A percentile compares a stretch with the other conserved stretches of the same genome.
phyloP scores from a whole-genome alignment of 73 alveolate genomes.

The Paramecium primaurelia region DNA sequence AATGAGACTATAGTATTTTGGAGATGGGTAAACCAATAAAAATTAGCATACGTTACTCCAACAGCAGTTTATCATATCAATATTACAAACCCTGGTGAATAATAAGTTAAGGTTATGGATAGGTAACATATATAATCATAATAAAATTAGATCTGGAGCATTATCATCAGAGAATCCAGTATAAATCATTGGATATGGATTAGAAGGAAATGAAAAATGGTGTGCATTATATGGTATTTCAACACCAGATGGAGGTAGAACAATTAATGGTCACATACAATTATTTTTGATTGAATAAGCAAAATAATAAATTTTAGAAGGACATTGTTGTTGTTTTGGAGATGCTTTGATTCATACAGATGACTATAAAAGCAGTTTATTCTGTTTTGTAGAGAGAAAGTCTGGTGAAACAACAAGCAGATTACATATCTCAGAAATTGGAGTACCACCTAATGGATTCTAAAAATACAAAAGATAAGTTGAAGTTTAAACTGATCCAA shows the following conservation, averaged over 20 bases:
- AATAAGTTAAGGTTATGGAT: constrained; percentile 38
- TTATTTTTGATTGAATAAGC: constrained; percentile 72
- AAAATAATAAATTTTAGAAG: constrained; percentile 79
- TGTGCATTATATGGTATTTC: constrained; percentile 77
- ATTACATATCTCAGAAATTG: constrained; percentile 90
- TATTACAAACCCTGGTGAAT: constrained; percentile 63
- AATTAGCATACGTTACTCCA: constrained; percentile 78
- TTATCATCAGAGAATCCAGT: constrained; percentile 39
- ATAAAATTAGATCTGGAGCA: background rate
- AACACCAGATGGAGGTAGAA: constrained; percentile 76
- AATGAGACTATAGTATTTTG: constrained; percentile 78
- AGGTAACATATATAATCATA: background rate
- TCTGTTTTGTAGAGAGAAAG: constrained; percentile 95
- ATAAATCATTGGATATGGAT: constrained; percentile 70
- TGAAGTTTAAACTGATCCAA: constrained; percentile 87
- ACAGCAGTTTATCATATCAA: constrained; percentile 77
- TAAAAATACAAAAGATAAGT: constrained; percentile 86
- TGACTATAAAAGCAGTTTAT: constrained; percentile 69
- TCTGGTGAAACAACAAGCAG: constrained; percentile 80
- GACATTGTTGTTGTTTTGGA: constrained; percentile 85
- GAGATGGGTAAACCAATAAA: constrained; percentile 76
- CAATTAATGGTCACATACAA: constrained; percentile 81
- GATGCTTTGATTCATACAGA: constrained; percentile 72
- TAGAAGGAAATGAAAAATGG: constrained; percentile 78
- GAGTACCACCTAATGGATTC: constrained; percentile 80